Evolutionary conservation across 2,329 filamentous ascomycete species (phyloP).

Genomic region (Trichothecium sympodiale): DNA sequence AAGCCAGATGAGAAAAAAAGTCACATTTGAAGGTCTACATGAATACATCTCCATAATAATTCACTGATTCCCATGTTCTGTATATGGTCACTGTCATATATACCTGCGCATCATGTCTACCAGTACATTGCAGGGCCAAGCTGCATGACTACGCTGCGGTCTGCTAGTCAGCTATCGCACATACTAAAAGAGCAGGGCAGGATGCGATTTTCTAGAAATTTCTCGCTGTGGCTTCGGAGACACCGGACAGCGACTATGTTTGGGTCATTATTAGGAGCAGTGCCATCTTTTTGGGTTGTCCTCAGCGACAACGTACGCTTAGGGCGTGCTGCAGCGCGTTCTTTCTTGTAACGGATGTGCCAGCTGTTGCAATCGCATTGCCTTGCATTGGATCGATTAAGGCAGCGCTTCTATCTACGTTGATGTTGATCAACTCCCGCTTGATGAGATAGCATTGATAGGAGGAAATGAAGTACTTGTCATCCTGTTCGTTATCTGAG

Average conservation of each 20-base stretch:
- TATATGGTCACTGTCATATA: too few species aligned
- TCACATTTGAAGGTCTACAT: too few species aligned
- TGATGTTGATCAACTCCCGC: constrained; percentile 41
- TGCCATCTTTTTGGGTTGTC: constrained; percentile 44
- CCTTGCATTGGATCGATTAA: constrained; percentile 47
- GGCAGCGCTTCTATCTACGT: constrained; percentile 35
- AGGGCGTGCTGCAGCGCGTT: constrained; percentile 49
- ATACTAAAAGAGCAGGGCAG: too few species aligned
- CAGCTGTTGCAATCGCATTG: constrained; percentile 39
- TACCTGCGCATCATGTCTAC: too few species aligned
- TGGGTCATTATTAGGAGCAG: constrained; percentile 42
- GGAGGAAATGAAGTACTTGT: constrained; percentile 35
- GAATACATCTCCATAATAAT: too few species aligned
- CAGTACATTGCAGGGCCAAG: too few species aligned
- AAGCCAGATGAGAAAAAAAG: too few species aligned
- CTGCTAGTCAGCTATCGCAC: too few species aligned
- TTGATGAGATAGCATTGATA: constrained; percentile 38
- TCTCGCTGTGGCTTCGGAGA: constrained; percentile 29
- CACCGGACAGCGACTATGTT: constrained; percentile 44
- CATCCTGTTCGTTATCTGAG: constrained; percentile 24
- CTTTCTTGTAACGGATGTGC: constrained; percentile 38
- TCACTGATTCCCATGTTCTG: too few species aligned
- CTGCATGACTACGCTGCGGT: too few species aligned
- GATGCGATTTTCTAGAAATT: constrained; percentile 27
- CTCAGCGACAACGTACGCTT: constrained; percentile 44